A percentile compares a stretch with the other conserved stretches of the same genome.
Evolutionary conservation across 768 basidiomycete species (phyloP).

Genomic region (Lentinula sp.): DNA sequence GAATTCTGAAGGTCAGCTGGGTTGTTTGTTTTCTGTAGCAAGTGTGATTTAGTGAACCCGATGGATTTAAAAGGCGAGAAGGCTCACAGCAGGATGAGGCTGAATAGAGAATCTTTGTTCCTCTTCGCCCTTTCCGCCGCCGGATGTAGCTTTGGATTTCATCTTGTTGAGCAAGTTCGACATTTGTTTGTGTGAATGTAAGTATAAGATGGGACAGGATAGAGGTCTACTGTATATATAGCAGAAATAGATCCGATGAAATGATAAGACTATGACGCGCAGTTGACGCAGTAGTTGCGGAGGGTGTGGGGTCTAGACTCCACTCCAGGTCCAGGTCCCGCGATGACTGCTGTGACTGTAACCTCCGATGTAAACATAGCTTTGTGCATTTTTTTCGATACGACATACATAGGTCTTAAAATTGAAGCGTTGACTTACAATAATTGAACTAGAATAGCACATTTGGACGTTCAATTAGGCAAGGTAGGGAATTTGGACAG

Average conservation of each 20-base stretch:
- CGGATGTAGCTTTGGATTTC: neutral
- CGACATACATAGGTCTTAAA: too few species aligned
- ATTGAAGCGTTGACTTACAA: too few species aligned
- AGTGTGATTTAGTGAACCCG: neutral
- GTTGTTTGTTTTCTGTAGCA: neutral
- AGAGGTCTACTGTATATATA: neutral
- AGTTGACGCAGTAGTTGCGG: too few species aligned
- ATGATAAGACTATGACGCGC: neutral
- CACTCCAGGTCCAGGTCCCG: too few species aligned
- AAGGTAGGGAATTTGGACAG: too few species aligned
- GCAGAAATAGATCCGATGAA: neutral
- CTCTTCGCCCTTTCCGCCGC: neutral
- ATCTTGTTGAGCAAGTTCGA: neutral
- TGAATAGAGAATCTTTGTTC: neutral
- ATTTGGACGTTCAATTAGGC: too few species aligned
- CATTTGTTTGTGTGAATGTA: neutral
- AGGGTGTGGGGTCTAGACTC: too few species aligned
- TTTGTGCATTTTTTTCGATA: too few species aligned
- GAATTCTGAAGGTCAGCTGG: neutral
- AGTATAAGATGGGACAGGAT: neutral
- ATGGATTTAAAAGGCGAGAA: neutral
- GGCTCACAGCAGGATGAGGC: slow-evolving; percentile 1
- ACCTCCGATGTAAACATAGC: too few species aligned
- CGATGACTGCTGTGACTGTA: too few species aligned
- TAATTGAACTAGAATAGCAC: too few species aligned